Conservation (phyloP, 2,329 filamentous ascomycete species). For the Fonsecaea multimorphosa region DNA sequence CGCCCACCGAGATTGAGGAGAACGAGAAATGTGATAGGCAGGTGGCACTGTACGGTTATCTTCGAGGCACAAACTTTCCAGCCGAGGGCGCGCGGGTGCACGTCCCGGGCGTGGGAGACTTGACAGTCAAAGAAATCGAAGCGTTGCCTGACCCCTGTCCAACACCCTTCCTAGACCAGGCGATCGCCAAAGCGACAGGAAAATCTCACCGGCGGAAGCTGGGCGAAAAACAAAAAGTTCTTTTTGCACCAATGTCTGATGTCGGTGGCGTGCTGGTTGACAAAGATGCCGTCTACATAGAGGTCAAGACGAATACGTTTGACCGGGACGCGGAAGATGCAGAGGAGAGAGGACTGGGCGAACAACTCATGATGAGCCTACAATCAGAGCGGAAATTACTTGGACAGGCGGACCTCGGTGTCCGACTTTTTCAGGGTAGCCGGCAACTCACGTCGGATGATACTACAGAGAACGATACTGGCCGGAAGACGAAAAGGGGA, state of each 20-base stretch:
- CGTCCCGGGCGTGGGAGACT: conserved; percentile 88
- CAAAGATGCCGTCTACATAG: conserved; percentile 93
- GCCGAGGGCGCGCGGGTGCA: conserved; percentile 85
- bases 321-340: conserved; percentile 65
- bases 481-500: conserved; percentile 61
- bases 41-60: conserved; percentile 88
- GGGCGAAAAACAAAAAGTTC: conserved; percentile 94
- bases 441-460: conserved; percentile 59
- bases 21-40: conserved; percentile 89
- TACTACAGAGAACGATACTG: conserved; percentile 63
- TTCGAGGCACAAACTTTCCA: conserved; percentile 92
- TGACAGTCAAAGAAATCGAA: conserved; percentile 82
- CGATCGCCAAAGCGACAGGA: conserved; percentile 79
- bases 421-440: conserved; percentile 84
- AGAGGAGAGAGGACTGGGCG: conserved; percentile 84
- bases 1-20: conserved; percentile 87
- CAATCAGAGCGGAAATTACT: conserved; percentile 82
- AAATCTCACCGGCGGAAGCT: conserved; percentile 80
- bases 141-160: conserved; percentile 91
- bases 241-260: conserved; percentile 98
- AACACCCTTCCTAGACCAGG: conserved; percentile 88
- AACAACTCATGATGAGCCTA: conserved; percentile 89
- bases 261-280: conserved; percentile 95
- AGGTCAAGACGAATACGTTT: conserved; percentile 75
- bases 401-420: conserved; percentile 79